phyloP scores from a whole-genome alignment of 208 protist species.

The Vickermania ingenoplastis region DNA sequence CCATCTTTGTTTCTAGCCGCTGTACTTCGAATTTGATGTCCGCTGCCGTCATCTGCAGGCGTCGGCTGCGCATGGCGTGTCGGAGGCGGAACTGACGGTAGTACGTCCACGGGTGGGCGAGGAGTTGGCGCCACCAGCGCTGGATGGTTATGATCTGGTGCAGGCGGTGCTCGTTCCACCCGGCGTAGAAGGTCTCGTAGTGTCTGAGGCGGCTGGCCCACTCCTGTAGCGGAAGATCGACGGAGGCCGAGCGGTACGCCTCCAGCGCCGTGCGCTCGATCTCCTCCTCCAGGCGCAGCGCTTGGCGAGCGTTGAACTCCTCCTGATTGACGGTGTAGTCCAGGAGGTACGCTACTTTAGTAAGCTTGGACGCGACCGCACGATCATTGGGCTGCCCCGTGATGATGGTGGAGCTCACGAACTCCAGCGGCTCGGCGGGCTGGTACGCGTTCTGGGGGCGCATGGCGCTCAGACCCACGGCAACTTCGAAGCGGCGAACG shows the following conservation, averaged over 20 bases:
- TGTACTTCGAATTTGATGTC: background rate
- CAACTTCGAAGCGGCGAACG: conserved; percentile 11
- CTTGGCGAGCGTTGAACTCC: conserved; percentile 10
- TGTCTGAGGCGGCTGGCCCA: conserved; percentile 7
- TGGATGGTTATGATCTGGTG: conserved; percentile 37
- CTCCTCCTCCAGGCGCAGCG: conserved; percentile 7
- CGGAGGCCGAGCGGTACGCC: conserved; percentile 4
- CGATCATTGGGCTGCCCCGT: background rate
- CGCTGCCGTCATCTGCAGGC: background rate
- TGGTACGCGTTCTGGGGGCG: conserved; percentile 1
- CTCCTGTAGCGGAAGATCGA: conserved; percentile 15
- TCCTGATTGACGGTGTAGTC: conserved; percentile 17
- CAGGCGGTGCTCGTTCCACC: conserved; percentile 28
- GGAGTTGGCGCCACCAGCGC: conserved; percentile 60
- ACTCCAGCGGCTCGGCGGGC: background rate
- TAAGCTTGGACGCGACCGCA: background rate
- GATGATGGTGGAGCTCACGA: conserved; percentile 6
- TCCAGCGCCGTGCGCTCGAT: conserved; percentile 10
- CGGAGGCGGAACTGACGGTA: conserved; percentile 1
- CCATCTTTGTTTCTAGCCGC: background rate
- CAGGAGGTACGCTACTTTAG: conserved; percentile 4
- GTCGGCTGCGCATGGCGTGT: background rate
- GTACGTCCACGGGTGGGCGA: conserved; percentile 10
- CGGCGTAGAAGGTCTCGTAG: conserved; percentile 9
- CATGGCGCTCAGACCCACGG: conserved; percentile 11